These are phyloP conservation scores for Populus trichocarpa DNA, from an alignment of 441 rosid species.

Conservation along the genomic window DNA sequence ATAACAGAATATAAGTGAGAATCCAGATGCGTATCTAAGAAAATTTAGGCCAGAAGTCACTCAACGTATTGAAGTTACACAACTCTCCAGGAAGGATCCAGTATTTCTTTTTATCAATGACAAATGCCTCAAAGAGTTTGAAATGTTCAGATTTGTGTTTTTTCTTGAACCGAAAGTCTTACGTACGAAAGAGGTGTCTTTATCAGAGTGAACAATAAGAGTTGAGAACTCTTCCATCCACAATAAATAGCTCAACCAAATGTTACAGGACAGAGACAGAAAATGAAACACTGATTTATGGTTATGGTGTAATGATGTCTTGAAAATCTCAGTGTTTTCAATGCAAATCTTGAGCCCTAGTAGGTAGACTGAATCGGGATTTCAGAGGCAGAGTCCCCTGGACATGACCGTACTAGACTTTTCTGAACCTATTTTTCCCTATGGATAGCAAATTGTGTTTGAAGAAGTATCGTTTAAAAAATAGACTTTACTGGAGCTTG, in stretches of 20 bases:
- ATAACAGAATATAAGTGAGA: slow-evolving; percentile 2
- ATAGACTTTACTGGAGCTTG: too few relatives aligned
- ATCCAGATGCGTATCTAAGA: neutral
- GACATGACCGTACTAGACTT: neutral
- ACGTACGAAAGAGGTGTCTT: neutral
- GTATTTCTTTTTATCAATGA: too few relatives aligned
- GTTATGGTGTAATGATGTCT: neutral
- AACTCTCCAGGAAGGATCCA: neutral
- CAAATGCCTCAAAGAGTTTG: too few relatives aligned
- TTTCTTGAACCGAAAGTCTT: neutral
- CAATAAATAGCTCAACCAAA: neutral
- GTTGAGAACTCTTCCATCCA: neutral
- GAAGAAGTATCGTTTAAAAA: too few relatives aligned
- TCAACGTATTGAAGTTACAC: neutral
- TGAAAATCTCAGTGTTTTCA: neutral
- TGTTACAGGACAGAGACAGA: neutral
- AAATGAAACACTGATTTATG: neutral
- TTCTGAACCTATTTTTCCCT: neutral
- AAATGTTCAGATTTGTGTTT: too few relatives aligned
- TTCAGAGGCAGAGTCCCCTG: neutral
- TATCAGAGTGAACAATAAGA: neutral
- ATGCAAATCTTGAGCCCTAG: neutral
- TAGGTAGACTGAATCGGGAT: neutral
- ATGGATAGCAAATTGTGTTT: too few relatives aligned
- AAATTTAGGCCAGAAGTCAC: neutral